A percentile compares a stretch with the other conserved stretches of the same genome.
phyloP scores from a whole-genome alignment of 176 grass and related monocot genomes.

The Rhynchospora tenuis region DNA sequence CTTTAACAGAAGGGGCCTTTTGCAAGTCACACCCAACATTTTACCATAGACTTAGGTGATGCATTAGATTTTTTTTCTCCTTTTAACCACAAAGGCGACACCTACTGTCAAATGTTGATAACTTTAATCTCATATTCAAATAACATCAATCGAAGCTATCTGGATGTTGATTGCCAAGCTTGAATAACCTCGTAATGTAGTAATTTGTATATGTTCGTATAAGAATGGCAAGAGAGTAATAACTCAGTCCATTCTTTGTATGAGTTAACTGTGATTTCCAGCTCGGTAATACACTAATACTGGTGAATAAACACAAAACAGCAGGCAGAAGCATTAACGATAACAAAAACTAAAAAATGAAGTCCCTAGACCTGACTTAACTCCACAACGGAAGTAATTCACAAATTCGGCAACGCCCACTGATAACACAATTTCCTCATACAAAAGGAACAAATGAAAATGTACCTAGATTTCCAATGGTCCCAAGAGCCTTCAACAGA shows the following conservation, averaged over 20 bases:
- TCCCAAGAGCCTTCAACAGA: constrained; percentile 99
- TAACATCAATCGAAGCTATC: neutral
- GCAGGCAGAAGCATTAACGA: constrained; percentile 3
- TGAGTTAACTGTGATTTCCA: neutral
- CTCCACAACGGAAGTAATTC: neutral
- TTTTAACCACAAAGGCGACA: neutral
- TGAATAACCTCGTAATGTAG: neutral
- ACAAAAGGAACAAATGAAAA: constrained; percentile 8
- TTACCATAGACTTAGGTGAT: neutral
- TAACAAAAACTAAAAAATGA: constrained; percentile 9
- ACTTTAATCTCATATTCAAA: neutral
- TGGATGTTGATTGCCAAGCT: neutral
- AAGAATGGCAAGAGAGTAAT: neutral
- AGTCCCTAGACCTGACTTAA: neutral
- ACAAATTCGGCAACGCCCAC: neutral
- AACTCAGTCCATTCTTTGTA: neutral
- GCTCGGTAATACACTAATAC: neutral
- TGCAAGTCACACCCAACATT: neutral
- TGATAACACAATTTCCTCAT: neutral
- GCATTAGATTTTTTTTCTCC: neutral
- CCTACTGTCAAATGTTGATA: neutral
- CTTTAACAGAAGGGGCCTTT: neutral
- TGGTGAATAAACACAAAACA: neutral
- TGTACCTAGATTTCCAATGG: constrained; percentile 90
- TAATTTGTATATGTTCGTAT: neutral